Evolutionary conservation across 768 basidiomycete species (phyloP), one percentile per base, ranked within the genome.

Genomic region (Xerocomellus dryophilus): DNA sequence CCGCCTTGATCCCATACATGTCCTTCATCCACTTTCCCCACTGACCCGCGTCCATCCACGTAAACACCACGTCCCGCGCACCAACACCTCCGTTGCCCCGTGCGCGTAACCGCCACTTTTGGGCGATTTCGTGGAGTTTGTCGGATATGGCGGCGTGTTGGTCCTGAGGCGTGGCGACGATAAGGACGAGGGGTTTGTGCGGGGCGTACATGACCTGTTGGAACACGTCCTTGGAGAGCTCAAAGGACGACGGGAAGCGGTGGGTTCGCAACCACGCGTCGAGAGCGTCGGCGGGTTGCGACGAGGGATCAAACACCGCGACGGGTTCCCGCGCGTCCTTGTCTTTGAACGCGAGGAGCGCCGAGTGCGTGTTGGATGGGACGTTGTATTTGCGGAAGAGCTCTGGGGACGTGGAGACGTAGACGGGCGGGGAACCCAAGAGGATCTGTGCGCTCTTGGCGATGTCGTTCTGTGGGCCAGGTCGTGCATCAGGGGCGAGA

Each of bases 1-100:
- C 58, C 9, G 58, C 53, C 59, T 70, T 74, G 61, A 93, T 74
- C 27, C 86, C 86, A 72, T 98, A 98, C 84, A 93, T 93, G 61
- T 84, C 85, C 77, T 90, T 93, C 73, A 96, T 74, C 94, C 94
- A 98, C 47, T 81, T 84, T 23, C 71, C 78, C 94, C 96, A 98
- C 69, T 78, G 81, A 23, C 82, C 84, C 2, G 76, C 81, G 64
- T 99, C 92, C 82, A 97, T 93, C 86, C 88, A 93, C 9, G 86
- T 79, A 71, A 94, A 97, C 45, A 94, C 81, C 0, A 96, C 86
- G 40, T 83, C 79, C 34, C 78, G 71, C 39, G 36, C 72, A 12
- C 25, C 48, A 8, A 56, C 45, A 61, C 63, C 48, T 57, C 51
- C 23, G 72, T 75, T 32, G 17, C 34, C 20, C 12, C 44, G 59